A percentile compares a stretch with the other conserved stretches of the same genome.
These are phyloP conservation scores for Exserohilum turcica DNA, from an alignment of 2,329 filamentous ascomycete genomes.

Conservation along the genomic window DNA sequence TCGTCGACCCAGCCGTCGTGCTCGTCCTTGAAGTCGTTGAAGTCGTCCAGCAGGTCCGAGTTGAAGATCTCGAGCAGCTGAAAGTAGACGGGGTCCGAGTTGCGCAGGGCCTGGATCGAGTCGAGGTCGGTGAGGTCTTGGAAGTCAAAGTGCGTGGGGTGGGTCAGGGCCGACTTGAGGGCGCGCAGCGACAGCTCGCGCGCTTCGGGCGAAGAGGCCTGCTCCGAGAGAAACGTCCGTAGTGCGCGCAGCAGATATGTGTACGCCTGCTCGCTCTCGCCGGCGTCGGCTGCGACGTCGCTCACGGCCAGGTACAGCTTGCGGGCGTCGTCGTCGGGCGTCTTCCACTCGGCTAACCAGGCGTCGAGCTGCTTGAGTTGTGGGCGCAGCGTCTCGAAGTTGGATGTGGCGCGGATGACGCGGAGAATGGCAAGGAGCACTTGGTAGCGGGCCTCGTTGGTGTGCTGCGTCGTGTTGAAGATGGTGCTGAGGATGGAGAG, in stretches of 20 bases:
- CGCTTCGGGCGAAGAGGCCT: slow-evolving; percentile 60
- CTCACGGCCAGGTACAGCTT: slow-evolving; percentile 83
- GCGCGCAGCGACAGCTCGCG: slow-evolving; percentile 66
- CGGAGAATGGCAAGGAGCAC: slow-evolving; percentile 88
- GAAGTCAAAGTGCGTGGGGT: slow-evolving; percentile 72
- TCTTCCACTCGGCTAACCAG: slow-evolving; percentile 84
- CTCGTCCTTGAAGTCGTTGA: slow-evolving; percentile 92
- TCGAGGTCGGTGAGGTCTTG: slow-evolving; percentile 72
- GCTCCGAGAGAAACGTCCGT: slow-evolving; percentile 70
- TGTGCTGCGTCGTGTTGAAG: slow-evolving; percentile 85
- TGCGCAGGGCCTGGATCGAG: slow-evolving; percentile 82
- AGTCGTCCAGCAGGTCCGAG: slow-evolving; percentile 91
- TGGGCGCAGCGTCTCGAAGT: slow-evolving; percentile 80
- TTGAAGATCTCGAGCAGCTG: slow-evolving; percentile 96
- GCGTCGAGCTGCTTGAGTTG: slow-evolving; percentile 81
- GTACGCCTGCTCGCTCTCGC: slow-evolving; percentile 76
- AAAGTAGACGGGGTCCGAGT: slow-evolving; percentile 82
- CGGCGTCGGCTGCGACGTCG: slow-evolving; percentile 77
- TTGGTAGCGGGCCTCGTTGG: slow-evolving; percentile 80
- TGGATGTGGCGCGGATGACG: slow-evolving; percentile 71
- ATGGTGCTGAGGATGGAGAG: slow-evolving; percentile 91
- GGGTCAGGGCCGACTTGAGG: slow-evolving; percentile 69
- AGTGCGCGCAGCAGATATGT: slow-evolving; percentile 77
- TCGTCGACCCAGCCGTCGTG: slow-evolving; percentile 85
- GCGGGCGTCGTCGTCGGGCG: slow-evolving; percentile 79